These are phyloP conservation scores for Termitomyces sp. DNA, from an alignment of 768 basidiomycete genomes.

Conservation along the genomic window DNA sequence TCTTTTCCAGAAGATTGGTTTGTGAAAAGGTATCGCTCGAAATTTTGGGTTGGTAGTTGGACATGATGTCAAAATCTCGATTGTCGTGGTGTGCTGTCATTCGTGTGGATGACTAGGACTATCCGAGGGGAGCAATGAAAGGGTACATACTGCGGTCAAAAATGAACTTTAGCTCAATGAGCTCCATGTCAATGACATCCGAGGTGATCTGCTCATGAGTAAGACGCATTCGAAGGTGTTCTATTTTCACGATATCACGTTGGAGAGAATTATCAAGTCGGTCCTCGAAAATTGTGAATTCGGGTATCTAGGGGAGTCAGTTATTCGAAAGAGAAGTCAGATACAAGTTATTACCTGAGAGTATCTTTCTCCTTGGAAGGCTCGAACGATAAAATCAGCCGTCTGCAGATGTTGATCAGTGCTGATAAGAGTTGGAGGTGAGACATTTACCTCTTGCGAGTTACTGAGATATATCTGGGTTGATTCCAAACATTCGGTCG, in stretches of 20 bases:
- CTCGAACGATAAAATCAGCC: conserved; percentile 76
- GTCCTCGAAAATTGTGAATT: conserved; percentile 81
- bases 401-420: conserved; percentile 42
- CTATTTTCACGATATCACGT: conserved; percentile 77
- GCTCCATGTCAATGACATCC: conserved; percentile 77
- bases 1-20: conserved; percentile 62
- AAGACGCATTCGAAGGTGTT: conserved; percentile 82
- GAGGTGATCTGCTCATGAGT: conserved; percentile 69
- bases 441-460: conserved; percentile 61
- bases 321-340: background rate
- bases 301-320: conserved; percentile 57
- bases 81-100: conserved; percentile 75
- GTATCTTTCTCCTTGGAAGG: conserved; percentile 80
- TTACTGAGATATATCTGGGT: conserved; percentile 81
- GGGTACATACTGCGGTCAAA: conserved; percentile 63
- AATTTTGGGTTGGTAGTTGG: conserved; percentile 70
- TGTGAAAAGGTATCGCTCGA: conserved; percentile 59
- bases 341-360: conserved; percentile 53
- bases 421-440: background rate
- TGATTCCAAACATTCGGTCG: conserved; percentile 74
- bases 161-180: conserved; percentile 82
- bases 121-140: background rate
- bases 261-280: conserved; percentile 83
- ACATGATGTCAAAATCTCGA: conserved; percentile 77
- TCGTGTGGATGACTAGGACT: background rate